Evolutionary conservation across 768 basidiomycete species (phyloP), one percentile per base, ranked within the genome.

Genomic region (Termitomyces sp.): DNA sequence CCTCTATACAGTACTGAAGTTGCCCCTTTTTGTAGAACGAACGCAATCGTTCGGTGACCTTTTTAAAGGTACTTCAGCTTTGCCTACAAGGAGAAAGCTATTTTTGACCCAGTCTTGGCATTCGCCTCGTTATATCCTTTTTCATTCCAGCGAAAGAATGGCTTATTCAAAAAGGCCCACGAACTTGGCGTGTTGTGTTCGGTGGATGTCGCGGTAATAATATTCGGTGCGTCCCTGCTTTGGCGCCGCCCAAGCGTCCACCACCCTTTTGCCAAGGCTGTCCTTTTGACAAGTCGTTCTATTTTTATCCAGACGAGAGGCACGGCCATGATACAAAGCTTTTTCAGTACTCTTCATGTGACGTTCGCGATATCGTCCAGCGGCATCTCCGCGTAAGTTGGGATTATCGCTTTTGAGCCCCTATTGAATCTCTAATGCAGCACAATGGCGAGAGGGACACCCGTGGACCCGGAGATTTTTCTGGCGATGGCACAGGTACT

Each of bases 321-420:
- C 56, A 60, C 60, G 56, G 60, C 16, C 87, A 88, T 64, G 80
- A 85, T 62, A 67, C 82, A 60, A 88, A 87, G 67, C 76, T 87
- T n/a, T 85, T 84, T 67, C 84, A 88, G 63, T 88, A 88, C 60
- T 82, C 81, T 66, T 88, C 87, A 4, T 64, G 60, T 15, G 83
- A 86, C 63, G 76, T 81, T 54, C 73, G 79, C 53, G 73, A 76
- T 56, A 80, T 87, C 53, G 78, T 88, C 22, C 76, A 84, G 58
- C 78, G 84, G 49, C 85, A 87, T 65, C 59, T 81, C 38, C 71
- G 79, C 31, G 73, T 75, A 56, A 36, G 70, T 63, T 22, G 27
- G 31, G 9, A 9, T 16, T n/a, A 4, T 27, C 18, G 23, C 6
- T 15, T 40, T 23, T 49, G 6, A 15, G 11, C 45, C n/a, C 40